A percentile compares a stretch with the other conserved stretches of the same genome.
Conservation (phyloP, 2,329 filamentous ascomycete genomes). For the Beauveria sp. region DNA sequence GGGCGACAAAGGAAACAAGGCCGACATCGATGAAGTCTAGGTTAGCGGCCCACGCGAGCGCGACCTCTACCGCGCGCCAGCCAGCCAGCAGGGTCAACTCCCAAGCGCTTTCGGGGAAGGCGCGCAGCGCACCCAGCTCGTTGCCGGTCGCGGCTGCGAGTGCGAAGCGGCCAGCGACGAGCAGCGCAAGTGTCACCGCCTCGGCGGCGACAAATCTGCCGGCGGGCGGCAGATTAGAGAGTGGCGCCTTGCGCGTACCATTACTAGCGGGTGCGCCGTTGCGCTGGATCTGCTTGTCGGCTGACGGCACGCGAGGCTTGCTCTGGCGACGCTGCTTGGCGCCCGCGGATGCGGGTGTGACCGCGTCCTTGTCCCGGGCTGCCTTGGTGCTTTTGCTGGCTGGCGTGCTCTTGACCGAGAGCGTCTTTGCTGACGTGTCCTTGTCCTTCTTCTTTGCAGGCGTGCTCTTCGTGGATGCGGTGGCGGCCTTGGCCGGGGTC, state of each 20-base stretch:
- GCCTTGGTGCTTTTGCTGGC: constrained; percentile 1
- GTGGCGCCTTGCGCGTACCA: background rate
- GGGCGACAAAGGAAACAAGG: constrained; percentile 59
- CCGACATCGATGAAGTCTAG: constrained; percentile 68
- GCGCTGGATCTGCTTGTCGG: constrained; percentile 2
- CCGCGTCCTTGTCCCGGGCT: constrained; percentile 7
- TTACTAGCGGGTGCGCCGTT: background rate
- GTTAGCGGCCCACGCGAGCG: constrained; percentile 62
- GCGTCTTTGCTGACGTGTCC: background rate
- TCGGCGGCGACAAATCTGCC: constrained; percentile 47
- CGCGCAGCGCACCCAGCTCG: constrained; percentile 56
- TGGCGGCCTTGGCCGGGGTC: background rate
- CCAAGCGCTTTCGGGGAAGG: constrained; percentile 51
- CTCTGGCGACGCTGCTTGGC: constrained; percentile 10
- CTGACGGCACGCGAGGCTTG: background rate
- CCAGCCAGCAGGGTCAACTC: constrained; percentile 48
- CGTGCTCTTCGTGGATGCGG: background rate
- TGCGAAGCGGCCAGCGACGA: constrained; percentile 59
- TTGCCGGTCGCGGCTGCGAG: constrained; percentile 59
- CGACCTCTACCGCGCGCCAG: constrained; percentile 57
- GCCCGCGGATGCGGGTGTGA: background rate
- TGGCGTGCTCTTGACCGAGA: constrained; percentile 1
- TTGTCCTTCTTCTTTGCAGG: constrained; percentile 7
- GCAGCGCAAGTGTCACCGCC: constrained; percentile 52
- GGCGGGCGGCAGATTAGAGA: background rate